Evolutionary conservation across 2,329 filamentous ascomycete species (phyloP).

Genomic region (Shiraia bambusicola): DNA sequence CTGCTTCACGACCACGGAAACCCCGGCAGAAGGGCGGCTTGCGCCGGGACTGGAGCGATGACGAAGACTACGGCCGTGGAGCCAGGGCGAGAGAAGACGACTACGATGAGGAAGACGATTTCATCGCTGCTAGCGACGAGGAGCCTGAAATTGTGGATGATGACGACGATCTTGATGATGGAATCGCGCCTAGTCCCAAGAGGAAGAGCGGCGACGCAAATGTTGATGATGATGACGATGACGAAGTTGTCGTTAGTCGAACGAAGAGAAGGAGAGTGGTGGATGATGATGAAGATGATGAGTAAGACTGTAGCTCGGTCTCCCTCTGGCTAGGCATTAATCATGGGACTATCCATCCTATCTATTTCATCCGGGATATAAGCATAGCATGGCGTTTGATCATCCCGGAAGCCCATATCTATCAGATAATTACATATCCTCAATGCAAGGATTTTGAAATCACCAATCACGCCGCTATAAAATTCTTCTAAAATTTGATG

Average conservation of each 20-base stretch:
- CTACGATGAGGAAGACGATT: slow-evolving; percentile 78
- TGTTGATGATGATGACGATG: slow-evolving; percentile 43
- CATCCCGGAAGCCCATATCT: slow-evolving; percentile 1
- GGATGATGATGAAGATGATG: slow-evolving; percentile 53
- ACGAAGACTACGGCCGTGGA: slow-evolving; percentile 71
- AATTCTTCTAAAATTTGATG: too few relatives aligned
- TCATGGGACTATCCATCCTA: background rate
- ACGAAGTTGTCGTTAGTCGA: slow-evolving; percentile 34
- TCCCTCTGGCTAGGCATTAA: background rate
- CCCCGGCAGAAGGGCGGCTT: slow-evolving; percentile 41
- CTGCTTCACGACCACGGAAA: slow-evolving; percentile 34
- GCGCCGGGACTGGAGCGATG: slow-evolving; percentile 62
- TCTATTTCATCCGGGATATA: slow-evolving; percentile 9
- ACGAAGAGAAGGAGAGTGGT: slow-evolving; percentile 49
- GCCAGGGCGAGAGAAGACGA: slow-evolving; percentile 67
- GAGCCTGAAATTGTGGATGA: slow-evolving; percentile 65
- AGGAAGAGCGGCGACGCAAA: slow-evolving; percentile 36
- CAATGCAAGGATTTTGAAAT: too few relatives aligned
- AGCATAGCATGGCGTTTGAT: slow-evolving; percentile 28
- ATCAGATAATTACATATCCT: too few relatives aligned
- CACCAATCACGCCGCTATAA: too few relatives aligned
- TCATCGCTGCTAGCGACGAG: slow-evolving; percentile 74
- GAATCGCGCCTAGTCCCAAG: slow-evolving; percentile 48
- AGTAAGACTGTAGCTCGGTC: slow-evolving; percentile 18
- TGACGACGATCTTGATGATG: slow-evolving; percentile 55